These are phyloP conservation scores for Anethum foeniculum DNA, from an alignment of 140 eudicot species.

Conservation along the genomic window DNA sequence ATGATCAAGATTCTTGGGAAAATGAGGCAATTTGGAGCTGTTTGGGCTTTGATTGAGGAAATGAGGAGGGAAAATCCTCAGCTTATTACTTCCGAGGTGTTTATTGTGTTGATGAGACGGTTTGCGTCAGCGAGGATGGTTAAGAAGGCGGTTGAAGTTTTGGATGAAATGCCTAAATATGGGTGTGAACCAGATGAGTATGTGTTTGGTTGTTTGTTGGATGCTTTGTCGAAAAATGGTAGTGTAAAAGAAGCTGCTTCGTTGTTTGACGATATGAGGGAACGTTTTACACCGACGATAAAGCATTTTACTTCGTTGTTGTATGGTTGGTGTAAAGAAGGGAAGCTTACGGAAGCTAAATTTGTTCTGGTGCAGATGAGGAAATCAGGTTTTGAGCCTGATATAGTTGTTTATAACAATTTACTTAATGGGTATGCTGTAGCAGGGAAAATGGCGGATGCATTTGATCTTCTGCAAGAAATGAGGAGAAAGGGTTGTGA, in stretches of 20 bases:
- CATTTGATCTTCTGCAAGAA: conserved; percentile 71
- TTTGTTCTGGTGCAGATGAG: conserved; percentile 67
- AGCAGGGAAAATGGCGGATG: conserved; percentile 80
- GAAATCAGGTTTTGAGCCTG: conserved; percentile 78
- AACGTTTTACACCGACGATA: conserved; percentile 58
- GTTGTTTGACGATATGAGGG: conserved; percentile 79
- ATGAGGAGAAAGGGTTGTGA: conserved; percentile 76
- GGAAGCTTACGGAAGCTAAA: conserved; percentile 74
- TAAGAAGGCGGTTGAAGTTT: conserved; percentile 74
- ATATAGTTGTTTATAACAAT: conserved; percentile 77
- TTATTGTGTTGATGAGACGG: conserved; percentile 70
- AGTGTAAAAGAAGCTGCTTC: conserved; percentile 78
- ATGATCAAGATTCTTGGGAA: conserved; percentile 66
- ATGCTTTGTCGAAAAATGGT: conserved; percentile 80
- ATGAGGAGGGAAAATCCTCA: conserved; percentile 80
- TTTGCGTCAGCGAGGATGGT: conserved; percentile 86
- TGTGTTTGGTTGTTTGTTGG: conserved; percentile 79
- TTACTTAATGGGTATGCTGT: conserved; percentile 66
- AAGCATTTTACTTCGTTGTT: conserved; percentile 80
- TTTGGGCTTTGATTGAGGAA: conserved; percentile 85
- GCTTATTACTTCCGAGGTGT: conserved; percentile 59
- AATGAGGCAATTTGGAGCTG: conserved; percentile 87
- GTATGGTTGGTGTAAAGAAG: conserved; percentile 87
- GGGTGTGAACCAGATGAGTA: conserved; percentile 86
- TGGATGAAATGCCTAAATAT: conserved; percentile 89